Evolutionary conservation across 495 filamentous ascomycete species (phyloP), one percentile per base, ranked within the genome.

Genomic region (Daldinia caldariorum): DNA sequence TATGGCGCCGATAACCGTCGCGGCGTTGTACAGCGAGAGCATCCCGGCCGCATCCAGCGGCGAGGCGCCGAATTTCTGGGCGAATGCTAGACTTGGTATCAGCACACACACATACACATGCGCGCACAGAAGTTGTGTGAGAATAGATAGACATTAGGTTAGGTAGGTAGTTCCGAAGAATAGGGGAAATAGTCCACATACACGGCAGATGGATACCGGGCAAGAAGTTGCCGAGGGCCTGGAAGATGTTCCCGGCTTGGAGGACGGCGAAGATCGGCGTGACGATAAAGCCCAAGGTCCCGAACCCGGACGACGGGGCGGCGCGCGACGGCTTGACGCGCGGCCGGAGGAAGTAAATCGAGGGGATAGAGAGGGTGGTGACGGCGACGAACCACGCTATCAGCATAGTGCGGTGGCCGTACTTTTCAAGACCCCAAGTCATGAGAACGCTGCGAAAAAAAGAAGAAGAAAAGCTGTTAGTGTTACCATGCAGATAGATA

Each of bases 181-280:
- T n/a, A 3, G 4, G 14, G 1, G 8, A 43, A 6, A 20, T n/a
- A 2, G 9, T 45, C 3, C 12, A 56, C 70, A 51, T 58, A 72
- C 70, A 49, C 4, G 88, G 87, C 2, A 92, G 82, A 74, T 90
- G 92, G 18, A 89, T 87, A 6, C 82, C 82, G 0, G 89, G 90
- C 2, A 92, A 79, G 77, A 91, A 91, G 74, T 87, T 92, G 12
- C 89, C 90, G 3, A 89, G 80, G n/a, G 84, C 83, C 72, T 91
- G 83, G 63, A 89, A 80, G 49, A 88, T 82, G 71, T 90, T 89
- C 31, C 85, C 8, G 77, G 61, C 69, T 87, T 83, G 53, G 85
- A 84, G 49, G 83, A 73, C 64, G 79, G 79, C 71, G 71, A 90
- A 91, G 0, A 79, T 76, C 0, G 71, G 72, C 29, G 78, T 72